These are phyloP conservation scores for Mangifera indica DNA, from an alignment of 345 rosid genomes.

Conservation along the genomic window DNA sequence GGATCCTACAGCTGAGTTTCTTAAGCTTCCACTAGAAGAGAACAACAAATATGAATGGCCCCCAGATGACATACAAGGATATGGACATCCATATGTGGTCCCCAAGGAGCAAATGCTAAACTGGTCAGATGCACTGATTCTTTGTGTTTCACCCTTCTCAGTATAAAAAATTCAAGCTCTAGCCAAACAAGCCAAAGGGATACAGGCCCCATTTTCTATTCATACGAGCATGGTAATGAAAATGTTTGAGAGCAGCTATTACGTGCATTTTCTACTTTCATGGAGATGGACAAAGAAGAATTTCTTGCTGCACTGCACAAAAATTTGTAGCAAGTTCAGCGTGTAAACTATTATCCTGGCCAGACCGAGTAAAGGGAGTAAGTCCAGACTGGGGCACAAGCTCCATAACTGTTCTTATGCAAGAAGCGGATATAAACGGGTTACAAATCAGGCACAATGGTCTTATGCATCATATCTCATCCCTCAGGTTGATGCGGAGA, in stretches of 20 bases:
- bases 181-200: slow-evolving; percentile 25
- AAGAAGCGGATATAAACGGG: slow-evolving; percentile 20
- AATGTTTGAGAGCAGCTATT: slow-evolving; percentile 25
- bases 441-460: slow-evolving; percentile 27
- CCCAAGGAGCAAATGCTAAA: slow-evolving; percentile 29
- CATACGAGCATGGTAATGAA: slow-evolving; percentile 8
- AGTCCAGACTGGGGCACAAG: slow-evolving; percentile 32
- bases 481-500: slow-evolving; percentile 22
- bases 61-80: slow-evolving; percentile 28
- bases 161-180: slow-evolving; percentile 20
- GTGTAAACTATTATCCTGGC: slow-evolving; percentile 31
- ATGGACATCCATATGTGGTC: slow-evolving; percentile 31
- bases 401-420: slow-evolving; percentile 26
- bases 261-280: slow-evolving; percentile 22
- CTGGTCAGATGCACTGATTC: slow-evolving; percentile 28
- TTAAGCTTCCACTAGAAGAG: slow-evolving; percentile 28
- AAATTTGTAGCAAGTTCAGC: slow-evolving; percentile 23
- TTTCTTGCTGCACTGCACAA: slow-evolving; percentile 25
- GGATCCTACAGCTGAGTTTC: slow-evolving; percentile 22
- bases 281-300: slow-evolving; percentile 29
- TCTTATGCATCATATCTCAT: slow-evolving; percentile 26
- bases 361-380: slow-evolving; percentile 28
- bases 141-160: slow-evolving; percentile 20
- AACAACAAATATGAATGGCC: slow-evolving; percentile 28
- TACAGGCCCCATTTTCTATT: slow-evolving; percentile 4